These are phyloP conservation scores for Fraxinus floribunda DNA, from an alignment of 305 asterid species.

Conservation along the genomic window DNA sequence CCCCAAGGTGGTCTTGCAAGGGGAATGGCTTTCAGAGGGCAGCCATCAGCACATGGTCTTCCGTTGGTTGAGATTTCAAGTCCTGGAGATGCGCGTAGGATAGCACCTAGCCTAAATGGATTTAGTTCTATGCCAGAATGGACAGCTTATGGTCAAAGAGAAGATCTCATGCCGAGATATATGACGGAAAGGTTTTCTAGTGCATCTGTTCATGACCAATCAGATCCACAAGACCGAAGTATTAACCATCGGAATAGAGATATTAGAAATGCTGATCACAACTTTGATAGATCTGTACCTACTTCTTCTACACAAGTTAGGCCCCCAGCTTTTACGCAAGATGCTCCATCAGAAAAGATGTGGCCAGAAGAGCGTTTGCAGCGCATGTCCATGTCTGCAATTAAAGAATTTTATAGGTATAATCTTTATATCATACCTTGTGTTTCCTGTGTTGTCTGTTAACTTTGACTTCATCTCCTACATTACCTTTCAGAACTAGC, in stretches of 20 bases:
- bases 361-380: slow-evolving; percentile 56
- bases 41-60: slow-evolving; percentile 43
- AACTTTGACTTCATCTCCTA: background rate
- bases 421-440: slow-evolving; percentile 6
- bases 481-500: background rate
- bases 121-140: slow-evolving; percentile 56
- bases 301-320: slow-evolving; percentile 43
- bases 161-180: slow-evolving; percentile 53
- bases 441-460: background rate
- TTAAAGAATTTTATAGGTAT: slow-evolving; percentile 87
- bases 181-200: slow-evolving; percentile 50
- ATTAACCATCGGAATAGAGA: slow-evolving; percentile 43
- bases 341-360: slow-evolving; percentile 50
- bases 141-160: slow-evolving; percentile 54
- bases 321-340: slow-evolving; percentile 30
- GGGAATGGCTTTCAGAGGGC: slow-evolving; percentile 90
- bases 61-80: slow-evolving; percentile 38
- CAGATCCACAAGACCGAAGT: slow-evolving; percentile 37
- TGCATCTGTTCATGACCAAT: slow-evolving; percentile 41
- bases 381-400: slow-evolving; percentile 64
- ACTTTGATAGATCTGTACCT: slow-evolving; percentile 44
- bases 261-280: slow-evolving; percentile 43
- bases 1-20: slow-evolving; percentile 96
- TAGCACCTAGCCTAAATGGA: slow-evolving; percentile 61
- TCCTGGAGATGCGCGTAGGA: slow-evolving; percentile 51